These are phyloP conservation scores for Clitoria ternatea DNA, from an alignment of 306 rosid genomes.

Conservation along the genomic window DNA sequence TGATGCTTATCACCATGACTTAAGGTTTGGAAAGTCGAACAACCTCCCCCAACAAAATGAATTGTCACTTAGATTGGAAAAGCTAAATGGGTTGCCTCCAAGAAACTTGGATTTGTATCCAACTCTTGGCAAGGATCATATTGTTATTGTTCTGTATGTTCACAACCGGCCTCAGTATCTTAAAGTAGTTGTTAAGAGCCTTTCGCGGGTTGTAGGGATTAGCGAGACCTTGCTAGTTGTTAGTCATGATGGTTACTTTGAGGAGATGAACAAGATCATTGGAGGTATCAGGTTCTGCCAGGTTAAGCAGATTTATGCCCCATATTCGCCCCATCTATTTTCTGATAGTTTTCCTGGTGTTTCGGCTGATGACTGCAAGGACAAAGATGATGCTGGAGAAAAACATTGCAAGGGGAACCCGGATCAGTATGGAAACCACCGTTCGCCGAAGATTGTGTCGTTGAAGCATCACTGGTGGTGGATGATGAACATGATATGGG, in stretches of 20 bases:
- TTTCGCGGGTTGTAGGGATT: constrained; percentile 76
- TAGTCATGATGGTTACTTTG: constrained; percentile 91
- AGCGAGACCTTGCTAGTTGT: constrained; percentile 78
- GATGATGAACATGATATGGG: constrained; percentile 98
- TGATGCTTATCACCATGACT: constrained; percentile 24
- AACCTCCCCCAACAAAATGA: constrained; percentile 65
- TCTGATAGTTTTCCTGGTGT: constrained; percentile 70
- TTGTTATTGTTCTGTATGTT: constrained; percentile 77
- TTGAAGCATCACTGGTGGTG: constrained; percentile 99
- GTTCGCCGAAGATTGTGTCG: constrained; percentile 81
- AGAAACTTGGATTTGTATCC: constrained; percentile 83
- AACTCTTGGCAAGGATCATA: constrained; percentile 54
- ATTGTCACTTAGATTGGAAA: constrained; percentile 59
- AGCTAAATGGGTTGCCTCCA: constrained; percentile 61
- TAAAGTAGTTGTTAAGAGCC: constrained; percentile 66
- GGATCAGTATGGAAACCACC: constrained; percentile 91
- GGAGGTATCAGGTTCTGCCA: constrained; percentile 69
- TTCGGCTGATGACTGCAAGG: constrained; percentile 66
- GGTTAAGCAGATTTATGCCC: constrained; percentile 89
- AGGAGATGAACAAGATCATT: constrained; percentile 75
- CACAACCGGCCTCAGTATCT: constrained; percentile 92
- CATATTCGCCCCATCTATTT: constrained; percentile 85
- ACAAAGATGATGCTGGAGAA: constrained; percentile 37
- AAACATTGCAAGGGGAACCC: constrained; percentile 64
- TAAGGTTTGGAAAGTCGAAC: constrained; percentile 17